These are phyloP conservation scores for Colletotrichum neosansevieriae DNA, from an alignment of 2,329 filamentous ascomycete species.

Conservation along the genomic window DNA sequence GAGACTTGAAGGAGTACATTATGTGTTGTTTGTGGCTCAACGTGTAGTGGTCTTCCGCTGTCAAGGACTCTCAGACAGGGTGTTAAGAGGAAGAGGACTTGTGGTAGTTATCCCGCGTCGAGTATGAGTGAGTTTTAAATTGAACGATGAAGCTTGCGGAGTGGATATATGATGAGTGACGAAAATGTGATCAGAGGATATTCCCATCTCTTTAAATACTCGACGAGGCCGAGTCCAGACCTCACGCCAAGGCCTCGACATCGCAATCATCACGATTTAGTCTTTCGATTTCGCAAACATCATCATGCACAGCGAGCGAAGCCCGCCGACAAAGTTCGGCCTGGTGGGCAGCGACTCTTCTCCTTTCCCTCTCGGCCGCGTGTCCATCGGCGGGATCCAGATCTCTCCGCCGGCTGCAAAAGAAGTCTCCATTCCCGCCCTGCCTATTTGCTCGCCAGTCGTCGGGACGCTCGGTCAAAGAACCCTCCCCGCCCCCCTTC, in stretches of 20 bases:
- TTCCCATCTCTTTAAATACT: slow-evolving; percentile 10
- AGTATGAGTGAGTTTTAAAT: background rate
- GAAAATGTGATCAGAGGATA: too few species aligned
- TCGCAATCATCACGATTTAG: background rate
- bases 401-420: background rate
- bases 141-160: too few species aligned
- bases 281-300: slow-evolving; percentile 1
- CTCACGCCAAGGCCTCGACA: background rate
- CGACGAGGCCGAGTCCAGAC: background rate
- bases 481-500: background rate
- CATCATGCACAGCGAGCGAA: slow-evolving; percentile 3
- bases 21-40: background rate
- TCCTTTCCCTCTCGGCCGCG: background rate
- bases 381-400: background rate
- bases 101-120: too few species aligned
- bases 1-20: slow-evolving; percentile 27
- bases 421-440: slow-evolving; percentile 4
- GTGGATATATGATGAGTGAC: too few species aligned
- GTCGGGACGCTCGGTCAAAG: slow-evolving; percentile 13
- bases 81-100: too few species aligned
- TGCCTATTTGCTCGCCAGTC: too few species aligned
- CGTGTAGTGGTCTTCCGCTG: too few species aligned
- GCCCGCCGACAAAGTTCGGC: background rate
- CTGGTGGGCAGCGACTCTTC: too few species aligned
- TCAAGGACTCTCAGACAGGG: background rate